Percentiles rank a stretch among this genome's conserved stretches.
phyloP scores from a whole-genome alignment of 495 filamentous ascomycete genomes.

The Aspergillus haitiensis region DNA sequence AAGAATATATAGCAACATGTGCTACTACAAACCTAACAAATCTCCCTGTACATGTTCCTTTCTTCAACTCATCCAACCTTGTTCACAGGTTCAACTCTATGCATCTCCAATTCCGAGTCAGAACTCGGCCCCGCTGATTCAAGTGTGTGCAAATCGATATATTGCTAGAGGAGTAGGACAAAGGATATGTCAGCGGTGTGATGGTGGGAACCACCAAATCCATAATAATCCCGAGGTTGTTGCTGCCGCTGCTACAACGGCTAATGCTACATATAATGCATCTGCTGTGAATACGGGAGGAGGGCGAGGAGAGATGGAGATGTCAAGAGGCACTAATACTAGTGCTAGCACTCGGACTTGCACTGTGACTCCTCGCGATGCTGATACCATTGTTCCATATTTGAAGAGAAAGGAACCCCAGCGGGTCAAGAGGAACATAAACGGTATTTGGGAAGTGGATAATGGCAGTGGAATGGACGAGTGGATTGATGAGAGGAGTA shows the following conservation, averaged over 20 bases:
- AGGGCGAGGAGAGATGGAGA: no score
- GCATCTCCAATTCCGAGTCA: slow-evolving; percentile 13
- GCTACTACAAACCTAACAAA: slow-evolving; percentile 27
- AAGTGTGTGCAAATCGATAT: slow-evolving; percentile 7
- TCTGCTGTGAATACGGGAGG: no score
- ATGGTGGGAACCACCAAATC: neutral
- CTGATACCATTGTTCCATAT: no score
- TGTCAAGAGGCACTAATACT: no score
- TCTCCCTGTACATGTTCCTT: slow-evolving; percentile 26
- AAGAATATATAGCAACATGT: slow-evolving; percentile 18
- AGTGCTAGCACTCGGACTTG: no score
- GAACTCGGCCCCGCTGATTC: slow-evolving; percentile 19
- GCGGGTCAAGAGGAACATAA: neutral
- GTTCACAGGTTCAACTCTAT: slow-evolving; percentile 15
- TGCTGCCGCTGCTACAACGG: neutral
- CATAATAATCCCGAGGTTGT: no score
- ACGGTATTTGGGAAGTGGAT: neutral
- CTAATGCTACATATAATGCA: neutral
- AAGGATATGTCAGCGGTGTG: slow-evolving; percentile 16
- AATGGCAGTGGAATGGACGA: neutral
- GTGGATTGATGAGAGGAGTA: neutral
- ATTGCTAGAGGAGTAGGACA: slow-evolving; percentile 14
- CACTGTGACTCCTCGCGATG: no score
- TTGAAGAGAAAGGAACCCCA: no score
- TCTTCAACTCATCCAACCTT: slow-evolving; percentile 31